These are phyloP conservation scores for Turritis glabra DNA, from an alignment of 345 rosid species.

Conservation along the genomic window DNA sequence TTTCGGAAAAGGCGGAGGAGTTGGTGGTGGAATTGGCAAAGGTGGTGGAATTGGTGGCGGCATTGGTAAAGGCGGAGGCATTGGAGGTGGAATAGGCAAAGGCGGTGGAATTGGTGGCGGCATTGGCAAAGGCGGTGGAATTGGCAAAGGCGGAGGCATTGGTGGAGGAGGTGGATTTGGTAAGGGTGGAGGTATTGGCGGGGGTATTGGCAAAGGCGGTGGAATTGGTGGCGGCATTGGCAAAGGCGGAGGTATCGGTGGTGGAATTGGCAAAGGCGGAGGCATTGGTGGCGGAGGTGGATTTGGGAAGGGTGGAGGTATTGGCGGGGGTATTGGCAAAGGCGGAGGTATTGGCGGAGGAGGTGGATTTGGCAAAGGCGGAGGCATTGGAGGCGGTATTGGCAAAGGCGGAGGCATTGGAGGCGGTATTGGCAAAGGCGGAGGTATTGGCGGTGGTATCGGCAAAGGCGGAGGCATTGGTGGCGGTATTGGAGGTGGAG, in stretches of 20 bases:
- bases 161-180: constrained; percentile 32
- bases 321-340: constrained; percentile 31
- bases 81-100: neutral
- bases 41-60: constrained; percentile 23
- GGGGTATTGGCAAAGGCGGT: neutral
- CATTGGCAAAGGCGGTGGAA: neutral
- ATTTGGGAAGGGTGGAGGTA: constrained; percentile 4
- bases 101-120: constrained; percentile 28
- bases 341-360: constrained; percentile 30
- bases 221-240: neutral
- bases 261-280: constrained; percentile 20
- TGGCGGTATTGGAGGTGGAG: neutral
- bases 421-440: constrained; percentile 35
- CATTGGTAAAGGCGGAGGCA: neutral
- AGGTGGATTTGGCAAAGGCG: constrained; percentile 19
- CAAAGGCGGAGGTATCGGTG: constrained; percentile 32
- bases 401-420: constrained; percentile 30
- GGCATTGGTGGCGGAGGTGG: constrained; percentile 23
- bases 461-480: constrained; percentile 9
- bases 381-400: constrained; percentile 4
- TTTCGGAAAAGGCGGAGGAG: constrained; percentile 24
- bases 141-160: neutral
- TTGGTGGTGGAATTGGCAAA: constrained; percentile 25
- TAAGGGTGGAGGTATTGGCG: neutral
- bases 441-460: neutral